These are phyloP conservation scores for Diutina sp. DNA, from an alignment of 1,139 yeast genomes.

Conservation along the genomic window DNA sequence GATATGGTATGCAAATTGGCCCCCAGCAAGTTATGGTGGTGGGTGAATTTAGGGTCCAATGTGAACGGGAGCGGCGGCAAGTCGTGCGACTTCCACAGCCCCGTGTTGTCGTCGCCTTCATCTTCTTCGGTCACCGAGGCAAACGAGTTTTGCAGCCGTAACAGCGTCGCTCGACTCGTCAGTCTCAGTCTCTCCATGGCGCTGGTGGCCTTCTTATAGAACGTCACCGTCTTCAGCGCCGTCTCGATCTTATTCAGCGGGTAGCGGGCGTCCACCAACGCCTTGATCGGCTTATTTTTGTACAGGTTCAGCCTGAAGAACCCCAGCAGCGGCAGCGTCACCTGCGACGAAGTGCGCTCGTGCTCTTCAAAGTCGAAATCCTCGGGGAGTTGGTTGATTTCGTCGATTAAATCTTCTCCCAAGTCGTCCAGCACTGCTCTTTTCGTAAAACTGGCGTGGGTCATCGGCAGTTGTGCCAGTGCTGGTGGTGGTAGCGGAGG, in stretches of 20 bases:
- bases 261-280: constrained; percentile 11
- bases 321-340: constrained; percentile 1
- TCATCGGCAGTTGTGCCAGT: not conserved
- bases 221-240: constrained; percentile 42
- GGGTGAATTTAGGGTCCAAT: not conserved
- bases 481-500: not conserved
- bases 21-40: not conserved
- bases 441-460: not conserved
- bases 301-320: constrained; percentile 9
- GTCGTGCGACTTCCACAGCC: constrained; percentile 1
- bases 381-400: constrained; percentile 45
- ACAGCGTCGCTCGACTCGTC: not conserved
- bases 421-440: not conserved
- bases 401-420: constrained; percentile 29
- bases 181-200: not conserved
- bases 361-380: constrained; percentile 41
- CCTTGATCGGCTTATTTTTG: constrained; percentile 22
- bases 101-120: not conserved
- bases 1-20: constrained; percentile 1
- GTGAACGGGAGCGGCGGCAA: constrained; percentile 1
- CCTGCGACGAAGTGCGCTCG: constrained; percentile 5
- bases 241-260: constrained; percentile 36
- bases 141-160: constrained; percentile 1
- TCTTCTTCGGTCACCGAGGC: constrained; percentile 2
- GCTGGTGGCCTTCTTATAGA: constrained; percentile 15